A percentile compares a stretch with the other conserved stretches of the same genome.
These are phyloP conservation scores for Penicillium cosmopolitanum DNA, from an alignment of 495 filamentous ascomycete genomes.

Conservation along the genomic window DNA sequence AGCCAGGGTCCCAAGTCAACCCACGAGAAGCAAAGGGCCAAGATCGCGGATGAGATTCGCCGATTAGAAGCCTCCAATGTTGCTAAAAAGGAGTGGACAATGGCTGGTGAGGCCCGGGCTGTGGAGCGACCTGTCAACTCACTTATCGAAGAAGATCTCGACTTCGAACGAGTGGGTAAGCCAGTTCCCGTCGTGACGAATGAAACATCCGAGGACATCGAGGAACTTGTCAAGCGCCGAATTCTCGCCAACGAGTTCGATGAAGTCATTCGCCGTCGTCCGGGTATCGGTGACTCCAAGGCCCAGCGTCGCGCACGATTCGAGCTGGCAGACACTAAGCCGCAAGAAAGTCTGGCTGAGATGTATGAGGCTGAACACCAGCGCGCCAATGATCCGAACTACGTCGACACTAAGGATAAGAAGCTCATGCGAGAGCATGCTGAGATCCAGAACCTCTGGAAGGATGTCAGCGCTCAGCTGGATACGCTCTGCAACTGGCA, in stretches of 20 bases:
- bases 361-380: constrained; percentile 93
- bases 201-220: constrained; percentile 91
- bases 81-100: constrained; percentile 87
- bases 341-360: constrained; percentile 83
- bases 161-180: constrained; percentile 95
- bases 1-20: constrained; percentile 67
- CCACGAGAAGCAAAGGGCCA: constrained; percentile 84
- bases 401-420: constrained; percentile 78
- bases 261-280: constrained; percentile 83
- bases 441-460: constrained; percentile 86
- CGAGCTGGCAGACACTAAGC: constrained; percentile 86
- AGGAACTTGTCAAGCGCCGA: constrained; percentile 90
- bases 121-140: constrained; percentile 85
- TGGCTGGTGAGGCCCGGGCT: constrained; percentile 86
- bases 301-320: constrained; percentile 69
- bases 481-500: constrained; percentile 93
- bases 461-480: constrained; percentile 74
- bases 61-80: constrained; percentile 86
- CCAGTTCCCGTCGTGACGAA: constrained; percentile 92
- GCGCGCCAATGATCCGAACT: constrained; percentile 73
- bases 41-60: constrained; percentile 85
- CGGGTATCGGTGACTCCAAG: constrained; percentile 47
- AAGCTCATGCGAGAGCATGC: constrained; percentile 79
- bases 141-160: constrained; percentile 90
- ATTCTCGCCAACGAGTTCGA: constrained; percentile 93